A percentile compares a stretch with the other conserved stretches of the same genome.
phyloP scores from a whole-genome alignment of 805 yeast species.

The Nadsonia fulvescens region DNA sequence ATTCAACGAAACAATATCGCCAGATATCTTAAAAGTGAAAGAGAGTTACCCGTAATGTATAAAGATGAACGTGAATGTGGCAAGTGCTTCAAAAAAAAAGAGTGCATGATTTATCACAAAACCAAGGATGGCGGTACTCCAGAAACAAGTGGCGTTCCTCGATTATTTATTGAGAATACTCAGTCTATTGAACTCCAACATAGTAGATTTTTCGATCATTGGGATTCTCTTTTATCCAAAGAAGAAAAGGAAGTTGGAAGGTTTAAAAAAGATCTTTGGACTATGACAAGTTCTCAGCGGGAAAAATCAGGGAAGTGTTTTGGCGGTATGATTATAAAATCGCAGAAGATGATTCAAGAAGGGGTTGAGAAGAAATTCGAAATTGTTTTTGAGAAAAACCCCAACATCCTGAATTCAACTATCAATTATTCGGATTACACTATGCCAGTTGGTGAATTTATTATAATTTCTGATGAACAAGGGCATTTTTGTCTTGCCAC shows the following conservation, averaged over 20 bases:
- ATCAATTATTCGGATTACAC: slow-evolving; percentile 25
- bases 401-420: slow-evolving; percentile 1
- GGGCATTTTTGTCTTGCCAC: slow-evolving; percentile 62
- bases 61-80: slow-evolving; percentile 17
- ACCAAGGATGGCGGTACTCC: slow-evolving; percentile 41
- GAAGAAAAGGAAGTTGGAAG: slow-evolving; percentile 47
- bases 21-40: slow-evolving; percentile 28
- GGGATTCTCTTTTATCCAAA: slow-evolving; percentile 56
- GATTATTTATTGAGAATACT: slow-evolving; percentile 31
- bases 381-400: slow-evolving; percentile 2
- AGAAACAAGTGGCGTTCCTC: slow-evolving; percentile 35
- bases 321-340: slow-evolving; percentile 28
- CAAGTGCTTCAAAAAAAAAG: slow-evolving; percentile 36
- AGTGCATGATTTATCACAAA: slow-evolving; percentile 44
- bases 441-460: slow-evolving; percentile 37
- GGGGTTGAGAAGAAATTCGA: slow-evolving; percentile 3
- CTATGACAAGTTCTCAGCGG: slow-evolving; percentile 35
- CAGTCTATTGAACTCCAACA: slow-evolving; percentile 31
- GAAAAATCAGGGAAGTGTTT: slow-evolving; percentile 49
- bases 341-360: slow-evolving; percentile 6
- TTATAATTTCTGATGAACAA: slow-evolving; percentile 59
- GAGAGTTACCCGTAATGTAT: slow-evolving; percentile 10
- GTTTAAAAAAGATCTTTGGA: slow-evolving; percentile 51
- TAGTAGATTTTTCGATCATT: slow-evolving; percentile 40
- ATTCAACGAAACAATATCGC: slow-evolving; percentile 60